These are phyloP conservation scores for Neospermospora avenae DNA, from an alignment of 2,329 filamentous ascomycete species.

Conservation along the genomic window DNA sequence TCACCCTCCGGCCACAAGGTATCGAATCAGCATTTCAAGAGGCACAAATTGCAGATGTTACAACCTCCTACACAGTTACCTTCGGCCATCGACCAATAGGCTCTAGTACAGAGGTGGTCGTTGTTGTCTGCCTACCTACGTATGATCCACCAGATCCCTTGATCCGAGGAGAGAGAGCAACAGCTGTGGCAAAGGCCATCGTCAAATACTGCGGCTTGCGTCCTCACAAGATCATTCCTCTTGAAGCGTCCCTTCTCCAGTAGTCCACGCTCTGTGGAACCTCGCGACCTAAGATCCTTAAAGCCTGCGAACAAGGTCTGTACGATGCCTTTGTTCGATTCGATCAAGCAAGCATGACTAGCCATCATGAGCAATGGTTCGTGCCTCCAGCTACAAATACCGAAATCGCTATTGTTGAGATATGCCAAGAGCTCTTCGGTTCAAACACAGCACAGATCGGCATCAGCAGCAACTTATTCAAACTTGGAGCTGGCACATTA, in stretches of 20 bases:
- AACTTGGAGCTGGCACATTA: conserved; percentile 33
- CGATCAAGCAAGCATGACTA: conserved; percentile 14
- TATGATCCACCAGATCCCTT: conserved; percentile 28
- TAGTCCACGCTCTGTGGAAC: conserved; percentile 43
- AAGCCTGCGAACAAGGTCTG: conserved; percentile 31
- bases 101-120: conserved; percentile 39
- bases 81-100: conserved; percentile 38
- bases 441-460: conserved; percentile 14
- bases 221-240: conserved; percentile 32
- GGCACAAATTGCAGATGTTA: conserved; percentile 28
- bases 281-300: conserved; percentile 38
- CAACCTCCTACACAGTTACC: conserved; percentile 36
- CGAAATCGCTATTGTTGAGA: conserved; percentile 23
- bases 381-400: conserved; percentile 22
- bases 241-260: conserved; percentile 29
- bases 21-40: conserved; percentile 41
- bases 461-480: conserved; percentile 30
- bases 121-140: conserved; percentile 39
- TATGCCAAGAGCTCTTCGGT: conserved; percentile 23
- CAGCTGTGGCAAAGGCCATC: conserved; percentile 26
- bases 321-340: conserved; percentile 24
- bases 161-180: conserved; percentile 26
- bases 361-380: conserved; percentile 21
- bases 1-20: conserved; percentile 40
- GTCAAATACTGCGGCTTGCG: conserved; percentile 24